Evolutionary conservation across 768 basidiomycete genomes (phyloP), one percentile per base, ranked within the genome.

Genomic region (Mycena rosella): DNA sequence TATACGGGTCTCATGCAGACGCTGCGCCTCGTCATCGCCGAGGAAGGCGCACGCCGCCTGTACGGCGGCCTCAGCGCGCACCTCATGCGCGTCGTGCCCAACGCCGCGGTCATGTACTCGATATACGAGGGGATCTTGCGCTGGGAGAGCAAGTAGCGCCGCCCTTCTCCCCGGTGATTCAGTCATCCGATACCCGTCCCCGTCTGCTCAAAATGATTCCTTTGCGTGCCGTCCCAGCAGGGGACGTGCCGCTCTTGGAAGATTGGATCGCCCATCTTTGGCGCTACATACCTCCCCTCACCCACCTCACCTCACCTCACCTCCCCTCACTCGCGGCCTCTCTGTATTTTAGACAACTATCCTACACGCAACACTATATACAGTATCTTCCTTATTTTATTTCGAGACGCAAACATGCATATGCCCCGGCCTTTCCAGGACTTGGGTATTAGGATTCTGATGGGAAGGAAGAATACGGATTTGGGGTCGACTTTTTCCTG

Each of bases 61-160:
- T 99, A 99, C 73, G 92, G 95, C 36, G 98, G 98, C 13, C 87
- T 99, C 61, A 92, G 91, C 60, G 96, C 98, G 0, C 98, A 99
- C 77, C 85, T 99, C 63, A 92, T 99, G 88, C 91, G 98, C 55
- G 96, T 98, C 63, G 94, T 99, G 5, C 97, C 97, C 9, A 99
- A 99, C 73, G 97, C 97, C 0, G 93, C 92, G 0, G 94, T 96
- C 70, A 98, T 99, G 97, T 99, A 92, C 81, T 90, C 90, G 67
- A 96, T 98, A 75, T 98, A 98, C 75, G 96, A 99, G 78, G 89
- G 91, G 27, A 83, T 91, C 32, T 81, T 96, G 32, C 84, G 89
- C 44, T 94, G 89, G 89, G 82, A 65, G 15, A 63, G 29, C 56
- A 60, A 40, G 38, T 59, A 53, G 26, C n/a, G 14, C 17, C 40